A percentile compares a stretch with the other conserved stretches of the same genome.
Conservation (phyloP, 1,284 basidiomycete species). For the Ustilago sp. region DNA sequence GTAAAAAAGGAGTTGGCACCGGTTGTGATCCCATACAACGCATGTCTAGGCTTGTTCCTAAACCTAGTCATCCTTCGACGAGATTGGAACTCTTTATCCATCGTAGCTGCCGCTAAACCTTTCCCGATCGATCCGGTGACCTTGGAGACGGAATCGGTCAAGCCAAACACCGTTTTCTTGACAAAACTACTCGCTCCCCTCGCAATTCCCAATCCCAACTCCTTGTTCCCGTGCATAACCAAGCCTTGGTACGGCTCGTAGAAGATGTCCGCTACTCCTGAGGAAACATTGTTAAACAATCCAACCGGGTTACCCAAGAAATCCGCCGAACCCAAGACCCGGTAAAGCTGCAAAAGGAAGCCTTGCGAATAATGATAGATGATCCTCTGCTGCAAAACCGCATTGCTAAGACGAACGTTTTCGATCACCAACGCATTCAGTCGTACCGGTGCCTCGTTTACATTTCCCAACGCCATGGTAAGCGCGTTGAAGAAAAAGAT, state of each 20-base stretch:
- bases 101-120: conserved; percentile 94
- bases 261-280: conserved; percentile 98
- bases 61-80: conserved; percentile 87
- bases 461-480: conserved; percentile 96
- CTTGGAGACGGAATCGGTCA: conserved; percentile 95
- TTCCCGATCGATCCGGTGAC: conserved; percentile 97
- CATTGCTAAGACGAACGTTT: conserved; percentile 88
- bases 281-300: conserved; percentile 97
- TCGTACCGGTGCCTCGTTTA: conserved; percentile 95
- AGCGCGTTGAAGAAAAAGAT: conserved; percentile 93
- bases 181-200: conserved; percentile 93
- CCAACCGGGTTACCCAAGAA: conserved; percentile 87
- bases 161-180: conserved; percentile 97
- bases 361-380: conserved; percentile 95
- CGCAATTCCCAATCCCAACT: conserved; percentile 96
- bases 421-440: conserved; percentile 95
- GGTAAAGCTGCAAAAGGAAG: conserved; percentile 91
- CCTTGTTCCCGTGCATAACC: conserved; percentile 95
- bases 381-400: conserved; percentile 86
- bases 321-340: conserved; percentile 95
- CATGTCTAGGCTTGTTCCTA: conserved; percentile 94
- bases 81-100: conserved; percentile 95
- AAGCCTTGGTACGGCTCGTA: conserved; percentile 98
- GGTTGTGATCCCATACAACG: conserved; percentile 91
- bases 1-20: conserved; percentile 94